Evolutionary conservation across 2,329 filamentous ascomycete genomes (phyloP).

Genomic region (Aspergillus fumigatiaffinis): DNA sequence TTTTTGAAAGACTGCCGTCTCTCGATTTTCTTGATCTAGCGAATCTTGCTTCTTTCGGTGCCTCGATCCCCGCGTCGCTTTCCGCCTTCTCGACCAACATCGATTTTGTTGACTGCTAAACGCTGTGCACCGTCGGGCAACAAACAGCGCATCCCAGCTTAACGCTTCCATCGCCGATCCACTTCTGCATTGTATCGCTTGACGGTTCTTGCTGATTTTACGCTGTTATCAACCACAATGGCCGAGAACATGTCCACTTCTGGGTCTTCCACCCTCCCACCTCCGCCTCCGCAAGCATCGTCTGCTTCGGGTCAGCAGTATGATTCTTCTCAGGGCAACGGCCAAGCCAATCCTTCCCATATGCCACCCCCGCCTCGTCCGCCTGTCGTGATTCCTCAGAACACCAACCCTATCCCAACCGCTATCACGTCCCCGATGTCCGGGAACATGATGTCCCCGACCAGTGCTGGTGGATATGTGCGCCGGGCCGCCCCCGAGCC

Average conservation of each 20-base stretch:
- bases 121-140: slow-evolving; percentile 23
- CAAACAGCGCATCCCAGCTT: slow-evolving; percentile 13
- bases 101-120: slow-evolving; percentile 23
- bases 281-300: slow-evolving; percentile 60
- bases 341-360: slow-evolving; percentile 65
- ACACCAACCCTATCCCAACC: slow-evolving; percentile 91
- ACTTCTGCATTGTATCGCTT: slow-evolving; percentile 19
- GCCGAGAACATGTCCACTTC: slow-evolving; percentile 68
- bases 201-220: slow-evolving; percentile 18
- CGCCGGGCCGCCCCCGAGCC: slow-evolving; percentile 93
- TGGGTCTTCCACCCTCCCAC: slow-evolving; percentile 63
- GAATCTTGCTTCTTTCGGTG: slow-evolving; percentile 8
- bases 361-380: slow-evolving; percentile 89
- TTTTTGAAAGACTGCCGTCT: background rate
- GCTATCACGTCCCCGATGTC: slow-evolving; percentile 86
- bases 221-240: slow-evolving; percentile 54
- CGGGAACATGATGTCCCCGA: slow-evolving; percentile 76
- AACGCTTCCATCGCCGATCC: slow-evolving; percentile 14
- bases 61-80: slow-evolving; percentile 23
- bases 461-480: slow-evolving; percentile 73
- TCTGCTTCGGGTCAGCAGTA: slow-evolving; percentile 67
- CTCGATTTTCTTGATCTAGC: slow-evolving; percentile 5
- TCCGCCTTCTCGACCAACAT: slow-evolving; percentile 20
- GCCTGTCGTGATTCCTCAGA: slow-evolving; percentile 81
- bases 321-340: slow-evolving; percentile 67